Evolutionary conservation across 441 rosid genomes (phyloP).

Genomic region (Macaranga tanarius): DNA sequence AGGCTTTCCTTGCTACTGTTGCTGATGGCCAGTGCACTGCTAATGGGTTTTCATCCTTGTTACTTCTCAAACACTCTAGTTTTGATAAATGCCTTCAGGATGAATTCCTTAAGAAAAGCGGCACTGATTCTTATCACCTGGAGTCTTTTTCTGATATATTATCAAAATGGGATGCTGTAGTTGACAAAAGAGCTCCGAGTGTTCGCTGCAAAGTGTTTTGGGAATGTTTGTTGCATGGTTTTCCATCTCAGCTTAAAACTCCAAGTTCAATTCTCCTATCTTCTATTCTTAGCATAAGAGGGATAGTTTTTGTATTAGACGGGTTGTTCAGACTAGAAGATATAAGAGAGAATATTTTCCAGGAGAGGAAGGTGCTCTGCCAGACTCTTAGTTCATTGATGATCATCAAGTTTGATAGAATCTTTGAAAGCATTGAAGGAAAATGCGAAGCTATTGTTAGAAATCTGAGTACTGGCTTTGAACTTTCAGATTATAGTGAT

Average conservation of each 20-base stretch:
- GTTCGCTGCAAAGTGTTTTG: constrained; percentile 66
- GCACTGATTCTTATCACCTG: constrained; percentile 49
- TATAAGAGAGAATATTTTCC: constrained; percentile 38
- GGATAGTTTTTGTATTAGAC: constrained; percentile 58
- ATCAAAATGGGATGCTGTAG: constrained; percentile 55
- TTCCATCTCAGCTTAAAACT: constrained; percentile 65
- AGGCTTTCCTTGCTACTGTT: constrained; percentile 77
- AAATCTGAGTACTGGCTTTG: constrained; percentile 51
- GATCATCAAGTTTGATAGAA: constrained; percentile 75
- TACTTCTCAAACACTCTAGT: constrained; percentile 79
- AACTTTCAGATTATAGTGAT: constrained; percentile 59
- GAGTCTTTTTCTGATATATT: constrained; percentile 60
- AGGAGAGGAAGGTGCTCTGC: constrained; percentile 48
- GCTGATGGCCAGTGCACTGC: constrained; percentile 44
- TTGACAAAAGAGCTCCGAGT: constrained; percentile 70
- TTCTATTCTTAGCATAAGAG: constrained; percentile 69
- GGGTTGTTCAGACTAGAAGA: constrained; percentile 59
- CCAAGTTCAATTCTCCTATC: constrained; percentile 79
- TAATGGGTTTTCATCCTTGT: constrained; percentile 51
- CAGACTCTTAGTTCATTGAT: constrained; percentile 71
- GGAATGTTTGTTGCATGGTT: constrained; percentile 94
- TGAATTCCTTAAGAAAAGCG: constrained; percentile 72
- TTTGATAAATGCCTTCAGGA: constrained; percentile 73
- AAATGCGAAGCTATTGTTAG: constrained; percentile 70
- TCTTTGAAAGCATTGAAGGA: constrained; percentile 66